Evolutionary conservation across 1,284 basidiomycete species (phyloP), one percentile per base, ranked within the genome.

Genomic region (Vanrija sp.): DNA sequence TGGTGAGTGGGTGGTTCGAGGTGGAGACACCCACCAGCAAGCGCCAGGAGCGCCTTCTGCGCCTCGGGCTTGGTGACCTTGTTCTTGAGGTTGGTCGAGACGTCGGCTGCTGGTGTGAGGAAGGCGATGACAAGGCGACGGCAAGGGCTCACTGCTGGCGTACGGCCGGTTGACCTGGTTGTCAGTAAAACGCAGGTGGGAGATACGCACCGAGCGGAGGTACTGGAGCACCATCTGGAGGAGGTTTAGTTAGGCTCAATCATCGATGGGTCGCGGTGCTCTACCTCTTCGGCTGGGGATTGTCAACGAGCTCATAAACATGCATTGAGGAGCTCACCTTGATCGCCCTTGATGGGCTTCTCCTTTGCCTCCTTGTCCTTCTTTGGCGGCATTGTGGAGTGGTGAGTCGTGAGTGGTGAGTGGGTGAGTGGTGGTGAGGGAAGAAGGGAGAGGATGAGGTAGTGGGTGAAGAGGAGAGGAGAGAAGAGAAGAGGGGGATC

Each of bases 71-170:
- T 93, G 8, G 88, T 84, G 1, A 94, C 85, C 10, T 85, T 84
- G 49, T 87, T 87, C 71, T 91, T 92, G 39, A 94, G 78, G 72
- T 95, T 94, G 16, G 88, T 87, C 15, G 87, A 81, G 3, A 94
- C 85, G 68, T 93, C 89, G 36, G 89, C 90, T 61, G 84, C 6
- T 2, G 47, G 36, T 24, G 35, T 48, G 39, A 45, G 22, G 45
- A 39, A 25, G 25, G 36, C 16, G 41, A 18, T 22, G 25, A 9
- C n/a, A n/a, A 2, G 3, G 22, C 4, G 31, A 41, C 38, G 50
- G 43, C 46, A 39, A 20, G 16, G 12, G 64, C 72, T 52, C 27
- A 75, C 71, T 71, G 41, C 62, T 69, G 4, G 72, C 69, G 41
- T 70, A 73, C 9, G 66, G 68, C 7, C 64, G 57, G 46, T 75